Evolutionary conservation across 2,329 filamentous ascomycete genomes (phyloP).

Genomic region (Chalaropsis thielavioides): DNA sequence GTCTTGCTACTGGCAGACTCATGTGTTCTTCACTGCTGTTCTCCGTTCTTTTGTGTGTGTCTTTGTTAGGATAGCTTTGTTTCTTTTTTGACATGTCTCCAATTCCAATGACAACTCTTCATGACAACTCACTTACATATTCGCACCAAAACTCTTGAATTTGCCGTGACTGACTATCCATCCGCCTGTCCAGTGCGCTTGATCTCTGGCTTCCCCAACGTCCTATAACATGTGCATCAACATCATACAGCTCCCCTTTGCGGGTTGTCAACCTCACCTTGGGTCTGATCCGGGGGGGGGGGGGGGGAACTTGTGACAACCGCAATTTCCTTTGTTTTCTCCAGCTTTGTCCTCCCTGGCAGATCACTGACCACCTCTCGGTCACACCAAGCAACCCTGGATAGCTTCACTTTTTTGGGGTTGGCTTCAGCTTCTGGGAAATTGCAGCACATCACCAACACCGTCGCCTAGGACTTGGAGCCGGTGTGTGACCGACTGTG

Average conservation of each 20-base stretch:
- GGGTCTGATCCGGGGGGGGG: too few species aligned
- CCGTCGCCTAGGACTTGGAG: not conserved
- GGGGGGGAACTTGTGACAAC: not conserved
- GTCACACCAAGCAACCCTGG: not conserved
- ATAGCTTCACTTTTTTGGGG: not conserved
- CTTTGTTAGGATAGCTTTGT: slow-evolving; percentile 5
- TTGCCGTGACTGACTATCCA: not conserved
- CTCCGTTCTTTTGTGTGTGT: not conserved
- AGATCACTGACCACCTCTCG: not conserved
- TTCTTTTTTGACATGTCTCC: not conserved
- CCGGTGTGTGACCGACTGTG: not conserved
- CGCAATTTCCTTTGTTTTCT: not conserved
- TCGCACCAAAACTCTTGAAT: too few species aligned
- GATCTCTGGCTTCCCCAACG: too few species aligned
- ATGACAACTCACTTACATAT: not conserved
- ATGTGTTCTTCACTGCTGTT: not conserved
- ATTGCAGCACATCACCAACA: not conserved
- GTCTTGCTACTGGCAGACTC: not conserved
- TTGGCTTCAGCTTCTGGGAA: not conserved
- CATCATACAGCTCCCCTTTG: not conserved
- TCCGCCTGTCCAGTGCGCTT: too few species aligned
- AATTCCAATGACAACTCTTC: not conserved
- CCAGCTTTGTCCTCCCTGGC: not conserved
- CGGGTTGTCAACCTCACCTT: too few species aligned
- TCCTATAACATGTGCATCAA: too few species aligned